Percentiles rank a stretch among this genome's conserved stretches.
These are phyloP conservation scores for Phtheirospermum japonicum DNA, from an alignment of 257 asterid genomes.

Conservation along the genomic window DNA sequence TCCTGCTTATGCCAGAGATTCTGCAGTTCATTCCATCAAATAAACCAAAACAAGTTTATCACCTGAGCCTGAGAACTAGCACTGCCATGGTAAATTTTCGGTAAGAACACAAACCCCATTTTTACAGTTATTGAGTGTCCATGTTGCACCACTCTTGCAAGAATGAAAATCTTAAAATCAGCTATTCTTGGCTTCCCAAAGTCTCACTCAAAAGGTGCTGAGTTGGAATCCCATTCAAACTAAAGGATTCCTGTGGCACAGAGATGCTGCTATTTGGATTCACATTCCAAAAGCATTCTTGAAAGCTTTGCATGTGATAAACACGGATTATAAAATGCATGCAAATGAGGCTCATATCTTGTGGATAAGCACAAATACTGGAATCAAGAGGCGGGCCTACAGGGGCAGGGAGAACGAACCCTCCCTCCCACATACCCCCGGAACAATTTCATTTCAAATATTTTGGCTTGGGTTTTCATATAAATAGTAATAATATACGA, in stretches of 20 bases:
- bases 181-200: too few species aligned
- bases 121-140: too few species aligned
- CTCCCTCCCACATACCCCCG: not conserved
- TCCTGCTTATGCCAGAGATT: too few species aligned
- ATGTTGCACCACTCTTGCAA: not conserved
- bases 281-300: not conserved
- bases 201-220: too few species aligned
- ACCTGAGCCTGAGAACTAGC: not conserved
- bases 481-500: too few species aligned
- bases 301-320: constrained; percentile 5
- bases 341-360: not conserved
- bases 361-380: not conserved
- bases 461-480: too few species aligned
- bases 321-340: not conserved
- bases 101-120: constrained; percentile 1
- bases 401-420: not conserved
- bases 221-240: too few species aligned
- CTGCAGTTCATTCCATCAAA: constrained; percentile 21
- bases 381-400: not conserved
- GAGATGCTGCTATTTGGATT: constrained; percentile 6
- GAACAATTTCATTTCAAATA: too few species aligned
- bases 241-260: too few species aligned
- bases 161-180: not conserved
- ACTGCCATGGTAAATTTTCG: constrained; percentile 3
- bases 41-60: constrained; percentile 9